Evolutionary conservation across 306 rosid genomes (phyloP).

Genomic region (Morella rubra): DNA sequence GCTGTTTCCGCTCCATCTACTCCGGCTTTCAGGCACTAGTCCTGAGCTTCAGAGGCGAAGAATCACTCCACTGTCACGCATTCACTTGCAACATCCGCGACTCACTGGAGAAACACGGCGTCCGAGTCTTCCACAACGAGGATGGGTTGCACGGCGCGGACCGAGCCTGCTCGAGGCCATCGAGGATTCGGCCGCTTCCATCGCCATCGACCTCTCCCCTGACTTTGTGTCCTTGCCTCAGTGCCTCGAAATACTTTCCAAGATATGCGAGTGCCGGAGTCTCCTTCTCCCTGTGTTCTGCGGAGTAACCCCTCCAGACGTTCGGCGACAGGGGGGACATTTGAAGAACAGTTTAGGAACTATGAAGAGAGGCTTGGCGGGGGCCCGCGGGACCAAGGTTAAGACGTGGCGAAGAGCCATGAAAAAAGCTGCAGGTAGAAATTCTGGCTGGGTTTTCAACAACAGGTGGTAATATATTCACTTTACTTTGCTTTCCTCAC

Average conservation of each 20-base stretch:
- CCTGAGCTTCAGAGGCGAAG: conserved; percentile 53
- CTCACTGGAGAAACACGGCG: conserved; percentile 26
- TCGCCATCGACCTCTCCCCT: conserved; percentile 39
- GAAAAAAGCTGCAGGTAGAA: conserved; percentile 51
- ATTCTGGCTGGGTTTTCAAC: conserved; percentile 38
- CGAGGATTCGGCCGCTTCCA: conserved; percentile 57
- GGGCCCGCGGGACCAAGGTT: conserved; percentile 33
- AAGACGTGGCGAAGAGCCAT: conserved; percentile 46
- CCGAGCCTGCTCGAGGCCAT: conserved; percentile 50
- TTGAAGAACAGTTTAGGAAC: conserved; percentile 26
- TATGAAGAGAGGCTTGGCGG: conserved; percentile 6
- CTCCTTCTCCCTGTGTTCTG: conserved; percentile 54
- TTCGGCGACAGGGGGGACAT: conserved; percentile 47
- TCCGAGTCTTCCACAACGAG: conserved; percentile 49
- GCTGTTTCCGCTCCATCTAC: conserved; percentile 1
- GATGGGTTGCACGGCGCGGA: conserved; percentile 45
- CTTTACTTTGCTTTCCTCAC: background rate
- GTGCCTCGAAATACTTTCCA: conserved; percentile 52
- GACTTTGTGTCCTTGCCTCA: conserved; percentile 44
- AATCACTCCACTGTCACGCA: conserved; percentile 28
- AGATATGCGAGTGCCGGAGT: conserved; percentile 42
- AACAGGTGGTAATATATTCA: conserved; percentile 4
- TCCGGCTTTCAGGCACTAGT: conserved; percentile 48
- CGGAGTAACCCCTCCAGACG: conserved; percentile 46
- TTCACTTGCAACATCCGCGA: conserved; percentile 31